Percentiles rank a stretch among this genome's conserved stretches.
These are phyloP conservation scores for Russula compacta DNA, from an alignment of 768 basidiomycete species.

Conservation along the genomic window DNA sequence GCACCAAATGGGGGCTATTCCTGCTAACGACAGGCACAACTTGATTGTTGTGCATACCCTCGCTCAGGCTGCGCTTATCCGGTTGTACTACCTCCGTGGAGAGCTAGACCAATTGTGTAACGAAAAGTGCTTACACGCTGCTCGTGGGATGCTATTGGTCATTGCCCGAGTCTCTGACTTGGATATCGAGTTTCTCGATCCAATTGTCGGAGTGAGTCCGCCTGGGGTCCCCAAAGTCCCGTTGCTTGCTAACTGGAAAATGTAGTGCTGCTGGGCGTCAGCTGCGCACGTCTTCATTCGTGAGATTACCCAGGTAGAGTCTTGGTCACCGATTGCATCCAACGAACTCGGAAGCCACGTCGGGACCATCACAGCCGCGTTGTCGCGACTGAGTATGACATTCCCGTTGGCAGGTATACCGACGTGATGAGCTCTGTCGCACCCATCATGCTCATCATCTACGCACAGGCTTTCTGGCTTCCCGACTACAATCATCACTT, in stretches of 20 bases:
- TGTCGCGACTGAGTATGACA: constrained; percentile 48
- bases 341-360: constrained; percentile 56
- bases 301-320: constrained; percentile 54
- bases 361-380: constrained; percentile 49
- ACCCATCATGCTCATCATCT: neutral
- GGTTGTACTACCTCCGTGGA: constrained; percentile 43
- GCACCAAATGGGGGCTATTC: constrained; percentile 50
- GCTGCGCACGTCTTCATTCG: constrained; percentile 58
- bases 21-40: constrained; percentile 48
- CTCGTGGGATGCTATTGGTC: constrained; percentile 49
- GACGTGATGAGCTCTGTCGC: neutral
- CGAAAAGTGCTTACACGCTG: constrained; percentile 59
- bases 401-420: constrained; percentile 47
- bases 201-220: constrained; percentile 58
- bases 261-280: constrained; percentile 62
- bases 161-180: constrained; percentile 53
- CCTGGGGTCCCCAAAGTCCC: neutral
- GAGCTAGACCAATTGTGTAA: constrained; percentile 47
- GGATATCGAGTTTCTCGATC: constrained; percentile 68
- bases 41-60: constrained; percentile 57
- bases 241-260: constrained; percentile 3
- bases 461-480: constrained; percentile 10
- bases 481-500: constrained; percentile 13
- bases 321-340: constrained; percentile 48
- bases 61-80: constrained; percentile 55